Base-by-base conservation (phyloP, 306 rosid genomes). In the Quercus suber region DNA sequence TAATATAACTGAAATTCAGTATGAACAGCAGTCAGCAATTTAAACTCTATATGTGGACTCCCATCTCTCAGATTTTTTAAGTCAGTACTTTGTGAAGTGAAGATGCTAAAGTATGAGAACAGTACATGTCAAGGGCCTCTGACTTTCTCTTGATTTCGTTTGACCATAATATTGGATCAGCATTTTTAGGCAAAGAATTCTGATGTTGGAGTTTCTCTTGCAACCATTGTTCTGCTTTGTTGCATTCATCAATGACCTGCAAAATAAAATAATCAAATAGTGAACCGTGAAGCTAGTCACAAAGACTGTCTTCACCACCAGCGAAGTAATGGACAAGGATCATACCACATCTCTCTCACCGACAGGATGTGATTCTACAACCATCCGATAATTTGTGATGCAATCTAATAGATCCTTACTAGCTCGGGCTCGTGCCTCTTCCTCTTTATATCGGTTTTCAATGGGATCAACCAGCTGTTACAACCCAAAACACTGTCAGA, bases 401-500 rank as follows among this genome's bases (percentile, higher is more conserved):
- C 70, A 64, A 64, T 64, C 45, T 64, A 15, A 30, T 15, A 64
- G 23, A 64, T 19, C 43, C 70, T 15, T 64, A 64, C 12, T 30
- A 64, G 70, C 70, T 64, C 33, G 41, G 33, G 4, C 21, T 31
- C 45, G 70, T 5, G 23, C 70, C 70, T 30, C 21, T 28, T 28
- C 70, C 33, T 64, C 70, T 31, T 64, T 64, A 64, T 30, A 31
- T 30, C 70, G 70, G 70, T 64, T 64, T 31, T 15, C 45, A 64
- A 64, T 64, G 70, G 70, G 70, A 64, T 64, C 41, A 64, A 64
- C 43, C 43, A 64, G 45, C 70, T 64, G 31, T 64, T 30, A 30
- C 70, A 64, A 64, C 17, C 41, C 21, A 30, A 30, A 64, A 64
- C 19, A 5, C 41, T 25, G 69, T 61, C 18, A 61, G 17, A 27